These are phyloP conservation scores for Nothophoma quercina DNA, from an alignment of 2,329 filamentous ascomycete genomes.

Conservation along the genomic window DNA sequence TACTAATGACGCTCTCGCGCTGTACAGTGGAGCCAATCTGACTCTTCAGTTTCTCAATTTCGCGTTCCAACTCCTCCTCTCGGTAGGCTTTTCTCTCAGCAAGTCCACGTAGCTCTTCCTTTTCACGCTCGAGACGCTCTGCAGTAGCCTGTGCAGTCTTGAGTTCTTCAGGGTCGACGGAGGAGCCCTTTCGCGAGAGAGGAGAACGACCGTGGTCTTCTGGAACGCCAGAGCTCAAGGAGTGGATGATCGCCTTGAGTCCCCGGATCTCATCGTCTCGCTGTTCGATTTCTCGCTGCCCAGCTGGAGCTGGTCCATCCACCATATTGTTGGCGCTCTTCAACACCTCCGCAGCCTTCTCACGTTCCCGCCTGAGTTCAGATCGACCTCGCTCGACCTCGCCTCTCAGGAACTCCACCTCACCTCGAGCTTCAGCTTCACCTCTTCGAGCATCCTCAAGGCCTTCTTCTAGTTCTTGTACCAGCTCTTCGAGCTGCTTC, in stretches of 20 bases:
- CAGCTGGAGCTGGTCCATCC: slow-evolving; percentile 50
- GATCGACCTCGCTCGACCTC: slow-evolving; percentile 92
- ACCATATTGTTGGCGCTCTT: slow-evolving; percentile 61
- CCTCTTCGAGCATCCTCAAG: slow-evolving; percentile 92
- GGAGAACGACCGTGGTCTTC: slow-evolving; percentile 46
- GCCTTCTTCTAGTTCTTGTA: slow-evolving; percentile 95
- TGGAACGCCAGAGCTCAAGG: slow-evolving; percentile 77
- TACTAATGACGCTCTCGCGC: slow-evolving; percentile 63
- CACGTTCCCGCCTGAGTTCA: slow-evolving; percentile 86
- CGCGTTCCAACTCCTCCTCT: slow-evolving; percentile 86
- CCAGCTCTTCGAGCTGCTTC: slow-evolving; percentile 93
- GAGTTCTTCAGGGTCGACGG: slow-evolving; percentile 54
- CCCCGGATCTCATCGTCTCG: slow-evolving; percentile 98
- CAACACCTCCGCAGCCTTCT: slow-evolving; percentile 73
- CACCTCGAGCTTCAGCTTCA: slow-evolving; percentile 92
- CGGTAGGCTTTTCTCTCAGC: slow-evolving; percentile 75
- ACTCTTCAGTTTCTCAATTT: slow-evolving; percentile 68
- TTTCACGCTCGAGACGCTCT: slow-evolving; percentile 80
- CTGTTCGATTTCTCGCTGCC: slow-evolving; percentile 81
- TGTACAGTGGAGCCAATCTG: slow-evolving; percentile 51
- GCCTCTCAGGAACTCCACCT: slow-evolving; percentile 93
- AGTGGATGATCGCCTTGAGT: slow-evolving; percentile 97
- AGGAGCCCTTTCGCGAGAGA: slow-evolving; percentile 38
- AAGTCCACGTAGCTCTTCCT: slow-evolving; percentile 76
- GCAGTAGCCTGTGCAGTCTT: slow-evolving; percentile 66